These are phyloP conservation scores for Dioscorea alata DNA, from an alignment of 106 monocot genomes.

Conservation along the genomic window DNA sequence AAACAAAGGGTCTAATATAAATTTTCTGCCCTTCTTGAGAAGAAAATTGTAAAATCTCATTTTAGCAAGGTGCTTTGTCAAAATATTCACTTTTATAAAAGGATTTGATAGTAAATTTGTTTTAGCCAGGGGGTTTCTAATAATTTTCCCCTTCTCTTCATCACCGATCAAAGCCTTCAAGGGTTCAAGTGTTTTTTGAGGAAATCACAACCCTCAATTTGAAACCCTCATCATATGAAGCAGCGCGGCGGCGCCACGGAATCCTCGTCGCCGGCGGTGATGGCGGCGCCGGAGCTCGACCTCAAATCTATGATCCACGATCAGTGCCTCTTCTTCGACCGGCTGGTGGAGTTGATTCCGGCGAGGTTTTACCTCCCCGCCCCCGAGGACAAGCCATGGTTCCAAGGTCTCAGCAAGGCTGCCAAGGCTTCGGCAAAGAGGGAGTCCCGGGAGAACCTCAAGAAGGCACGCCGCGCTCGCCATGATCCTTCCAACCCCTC, in stretches of 20 bases:
- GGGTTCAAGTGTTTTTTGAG: no score
- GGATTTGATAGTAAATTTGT: no score
- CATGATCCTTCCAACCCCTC: conserved; percentile 48
- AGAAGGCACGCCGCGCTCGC: conserved; percentile 60
- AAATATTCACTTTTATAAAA: no score
- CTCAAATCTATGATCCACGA: conserved; percentile 46
- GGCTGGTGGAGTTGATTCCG: conserved; percentile 72
- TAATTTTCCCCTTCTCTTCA: no score
- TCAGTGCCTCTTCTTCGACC: conserved; percentile 71
- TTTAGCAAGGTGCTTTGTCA: no score
- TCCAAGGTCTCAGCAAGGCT: conserved; percentile 69
- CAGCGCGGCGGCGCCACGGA: background rate
- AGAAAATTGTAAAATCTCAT: no score
- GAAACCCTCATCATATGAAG: no score
- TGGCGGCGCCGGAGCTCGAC: background rate
- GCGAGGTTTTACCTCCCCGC: conserved; percentile 65
- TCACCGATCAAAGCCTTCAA: no score
- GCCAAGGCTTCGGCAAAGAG: conserved; percentile 61
- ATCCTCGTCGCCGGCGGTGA: background rate
- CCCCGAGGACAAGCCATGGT: conserved; percentile 56
- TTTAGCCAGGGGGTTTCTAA: no score
- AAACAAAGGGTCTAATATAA: no score
- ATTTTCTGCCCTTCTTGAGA: no score
- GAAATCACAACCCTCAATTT: no score
- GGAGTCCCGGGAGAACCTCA: conserved; percentile 62